Conservation (phyloP, 2,329 filamentous ascomycete species). For the Cladosporium cucumerinum region DNA sequence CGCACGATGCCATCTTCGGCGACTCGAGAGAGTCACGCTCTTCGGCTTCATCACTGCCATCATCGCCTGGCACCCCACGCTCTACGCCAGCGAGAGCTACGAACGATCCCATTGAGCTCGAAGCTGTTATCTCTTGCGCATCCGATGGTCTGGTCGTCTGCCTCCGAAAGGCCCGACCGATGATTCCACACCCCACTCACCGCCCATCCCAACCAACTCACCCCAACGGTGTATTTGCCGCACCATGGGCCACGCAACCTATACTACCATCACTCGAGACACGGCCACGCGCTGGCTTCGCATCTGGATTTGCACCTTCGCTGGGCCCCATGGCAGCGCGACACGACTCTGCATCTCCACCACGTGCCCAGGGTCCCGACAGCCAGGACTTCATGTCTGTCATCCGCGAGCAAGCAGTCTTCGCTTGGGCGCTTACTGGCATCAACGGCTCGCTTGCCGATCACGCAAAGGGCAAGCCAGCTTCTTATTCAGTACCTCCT, state of each 20-base stretch:
- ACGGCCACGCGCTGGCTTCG: slow-evolving; percentile 28
- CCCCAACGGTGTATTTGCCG: slow-evolving; percentile 68
- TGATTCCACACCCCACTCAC: slow-evolving; percentile 58
- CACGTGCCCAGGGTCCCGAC: slow-evolving; percentile 48
- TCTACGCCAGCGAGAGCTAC: slow-evolving; percentile 21
- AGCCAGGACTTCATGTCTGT: slow-evolving; percentile 68
- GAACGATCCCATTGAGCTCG: slow-evolving; percentile 62
- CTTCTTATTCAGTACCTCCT: slow-evolving; percentile 60
- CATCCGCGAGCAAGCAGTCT: slow-evolving; percentile 82
- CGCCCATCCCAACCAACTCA: slow-evolving; percentile 45
- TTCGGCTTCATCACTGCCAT: slow-evolving; percentile 32
- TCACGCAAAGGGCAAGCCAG: slow-evolving; percentile 60
- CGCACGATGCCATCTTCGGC: slow-evolving; percentile 46
- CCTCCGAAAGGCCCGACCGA: slow-evolving; percentile 68
- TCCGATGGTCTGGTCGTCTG: slow-evolving; percentile 85
- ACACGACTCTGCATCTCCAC: slow-evolving; percentile 18
- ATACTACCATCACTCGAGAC: slow-evolving; percentile 47
- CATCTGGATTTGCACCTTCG: slow-evolving; percentile 36
- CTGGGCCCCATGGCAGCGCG: slow-evolving; percentile 33
- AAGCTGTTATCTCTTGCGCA: slow-evolving; percentile 87
- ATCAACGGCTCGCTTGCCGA: slow-evolving; percentile 73
- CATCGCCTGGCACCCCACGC: slow-evolving; percentile 29
- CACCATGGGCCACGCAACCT: slow-evolving; percentile 72
- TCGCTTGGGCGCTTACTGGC: slow-evolving; percentile 76
- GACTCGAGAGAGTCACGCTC: slow-evolving; percentile 37